Evolutionary conservation across 2,329 filamentous ascomycete genomes (phyloP), one percentile per base, ranked within the genome.

Genomic region (Beauveria medogensis): DNA sequence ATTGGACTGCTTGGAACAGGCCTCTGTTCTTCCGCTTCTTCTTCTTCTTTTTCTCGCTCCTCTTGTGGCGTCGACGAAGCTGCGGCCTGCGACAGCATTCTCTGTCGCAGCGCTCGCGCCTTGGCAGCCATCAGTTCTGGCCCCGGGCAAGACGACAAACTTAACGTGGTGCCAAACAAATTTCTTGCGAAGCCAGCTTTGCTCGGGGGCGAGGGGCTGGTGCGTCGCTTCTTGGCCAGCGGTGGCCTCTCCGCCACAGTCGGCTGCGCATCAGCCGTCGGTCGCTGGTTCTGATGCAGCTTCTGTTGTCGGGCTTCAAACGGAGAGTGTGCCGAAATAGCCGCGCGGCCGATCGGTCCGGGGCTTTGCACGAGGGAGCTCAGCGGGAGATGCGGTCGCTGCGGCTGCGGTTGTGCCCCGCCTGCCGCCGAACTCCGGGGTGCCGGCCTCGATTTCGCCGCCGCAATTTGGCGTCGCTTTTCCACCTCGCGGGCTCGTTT

Each of bases 401-500:
- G 75, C 20, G 74, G 70, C 52, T 22, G 61, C 59, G 54, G 63
- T 66, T 60, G 65, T 55, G 67, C 67, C 34, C 61, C 59, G 5
- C 66, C 65, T 16, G 55, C 51, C 22, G 34, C 8, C 28, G 52
- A 53, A 12, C 12, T 63, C 1, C 50, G 52, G 14, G 55, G 59
- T 28, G 66, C 62, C 41, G 65, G 65, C 43, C 67, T 68, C 51
- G 66, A 68, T 57, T 76, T 74, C n/a, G 73, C 72, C 16, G 77
- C 75, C 58, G 74, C 76, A 61, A 76, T 75, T 6, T 74, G 73
- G 52, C 81, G 75, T 18, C 80, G 72, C 63, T 78, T 74, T 60
- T 78, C 80, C 46, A 78, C 82, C 61, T 86, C 80, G 66, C 82
- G 86, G 10, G 77, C 76, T 61, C 84, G 83, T 72, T 88, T 92